Evolutionary conservation across 2,329 filamentous ascomycete genomes (phyloP), one percentile per base, ranked within the genome.

Genomic region (Sporothrix variecibatus): DNA sequence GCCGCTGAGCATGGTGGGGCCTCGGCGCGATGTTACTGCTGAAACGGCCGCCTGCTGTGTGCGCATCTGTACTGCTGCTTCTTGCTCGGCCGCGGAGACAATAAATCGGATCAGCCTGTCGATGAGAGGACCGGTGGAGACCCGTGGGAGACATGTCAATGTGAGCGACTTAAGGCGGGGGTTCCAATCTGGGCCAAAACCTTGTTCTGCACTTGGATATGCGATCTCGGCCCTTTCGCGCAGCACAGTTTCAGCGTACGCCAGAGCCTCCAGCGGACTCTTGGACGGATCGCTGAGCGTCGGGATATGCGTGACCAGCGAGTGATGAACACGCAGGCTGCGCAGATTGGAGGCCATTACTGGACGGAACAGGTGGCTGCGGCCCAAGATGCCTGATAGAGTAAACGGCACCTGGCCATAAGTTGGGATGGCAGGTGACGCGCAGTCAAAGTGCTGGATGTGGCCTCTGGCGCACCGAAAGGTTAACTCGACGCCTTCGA

Each of bases 311-410:
- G 89, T 91, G 6, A 91, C 84, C 1, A 90, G 76, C 0, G 89
- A 91, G 78, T 91, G 89, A 71, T 91, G 89, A 6, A 90, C 81
- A 15, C 86, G 85, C 1, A 91, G 80, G 1, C 81, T 82, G 43
- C 86, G 85, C 4, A 91, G 81, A 75, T 88, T 88, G 0, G 86
- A 85, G 0, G 87, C 87, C 70, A 87, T 81, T 0, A 87, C 84
- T 0, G 88, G 87, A 0, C 88, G 84, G 72, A 89, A 85, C 9
- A 87, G 76, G 76, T 88, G 83, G 0, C 84, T 81, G 4, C 81
- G 81, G 8, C 85, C 85, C 11, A 87, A 76, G 8, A 87, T 79
- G 20, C 87, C 88, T 76, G 80, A 80, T 80, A 83, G 12, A 60
- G 75, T 7, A 74, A 72, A 1, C 78, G 76, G 49, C 43, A 51